These are phyloP conservation scores for Avena insularis DNA, from an alignment of 176 grass and related monocot species.

Conservation along the genomic window DNA sequence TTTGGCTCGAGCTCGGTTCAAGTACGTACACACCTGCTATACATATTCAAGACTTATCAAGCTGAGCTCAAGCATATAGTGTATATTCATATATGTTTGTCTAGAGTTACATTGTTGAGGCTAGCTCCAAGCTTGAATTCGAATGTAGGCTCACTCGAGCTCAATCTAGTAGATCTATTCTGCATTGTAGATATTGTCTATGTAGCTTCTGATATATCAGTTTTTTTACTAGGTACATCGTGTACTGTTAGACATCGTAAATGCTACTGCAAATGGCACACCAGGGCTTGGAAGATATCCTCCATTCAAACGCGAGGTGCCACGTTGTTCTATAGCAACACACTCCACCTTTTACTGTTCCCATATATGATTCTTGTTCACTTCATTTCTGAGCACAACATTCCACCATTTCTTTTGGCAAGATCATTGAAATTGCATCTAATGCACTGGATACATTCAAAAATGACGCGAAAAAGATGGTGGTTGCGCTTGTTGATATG, in stretches of 20 bases:
- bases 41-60: background rate
- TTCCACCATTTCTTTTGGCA: constrained; percentile 46
- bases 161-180: constrained; percentile 5
- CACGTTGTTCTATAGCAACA: constrained; percentile 33
- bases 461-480: constrained; percentile 93
- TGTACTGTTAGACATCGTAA: constrained; percentile 92
- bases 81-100: background rate
- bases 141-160: background rate
- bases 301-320: constrained; percentile 95
- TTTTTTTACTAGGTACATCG: constrained; percentile 73
- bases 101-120: background rate
- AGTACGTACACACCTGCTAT: background rate
- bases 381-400: constrained; percentile 43
- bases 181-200: background rate
- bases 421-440: constrained; percentile 90
- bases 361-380: constrained; percentile 14
- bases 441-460: constrained; percentile 83
- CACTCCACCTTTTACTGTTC: constrained; percentile 9
- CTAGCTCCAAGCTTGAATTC: background rate
- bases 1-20: background rate
- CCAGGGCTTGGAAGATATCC: constrained; percentile 94
- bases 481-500: constrained; percentile 98
- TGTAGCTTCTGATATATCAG: constrained; percentile 40
- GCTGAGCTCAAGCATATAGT: constrained; percentile 4
- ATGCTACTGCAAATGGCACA: constrained; percentile 86